phyloP scores from a whole-genome alignment of 176 grass and related monocot species.

The Hyparrhenia diplandra region DNA sequence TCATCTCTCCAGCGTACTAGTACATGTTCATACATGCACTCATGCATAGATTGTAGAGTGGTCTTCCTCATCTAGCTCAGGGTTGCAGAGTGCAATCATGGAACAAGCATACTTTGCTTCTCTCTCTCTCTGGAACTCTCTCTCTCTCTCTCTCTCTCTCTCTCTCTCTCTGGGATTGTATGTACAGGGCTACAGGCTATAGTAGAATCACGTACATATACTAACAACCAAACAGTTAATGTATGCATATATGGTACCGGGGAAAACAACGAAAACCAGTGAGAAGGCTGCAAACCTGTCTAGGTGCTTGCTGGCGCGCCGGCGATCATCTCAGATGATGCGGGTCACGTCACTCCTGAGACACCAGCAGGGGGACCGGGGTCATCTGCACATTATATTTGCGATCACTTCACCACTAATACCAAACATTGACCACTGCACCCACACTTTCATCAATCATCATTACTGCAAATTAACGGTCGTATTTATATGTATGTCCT shows the following conservation, averaged over 20 bases:
- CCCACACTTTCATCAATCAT: not conserved
- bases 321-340: not conserved
- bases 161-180: not conserved
- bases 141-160: not conserved
- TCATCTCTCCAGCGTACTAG: not conserved
- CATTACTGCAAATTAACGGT: not conserved
- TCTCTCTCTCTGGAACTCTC: no score
- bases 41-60: not conserved
- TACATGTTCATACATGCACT: no score
- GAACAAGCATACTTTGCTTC: no score
- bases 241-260: not conserved
- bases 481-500: not conserved
- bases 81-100: not conserved
- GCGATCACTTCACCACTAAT: not conserved
- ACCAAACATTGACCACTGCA: not conserved
- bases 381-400: constrained; percentile 16
- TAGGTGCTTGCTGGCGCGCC: not conserved
- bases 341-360: not conserved
- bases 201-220: not conserved
- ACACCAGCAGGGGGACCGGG: not conserved
- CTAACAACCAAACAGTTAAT: not conserved
- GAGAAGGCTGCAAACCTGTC: not conserved
- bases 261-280: not conserved
- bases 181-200: not conserved
- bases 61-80: not conserved